Percentiles rank a stretch among this genome's conserved stretches.
Evolutionary conservation across 2,329 filamentous ascomycete species (phyloP).

Genomic region (Nannizziopsis barbatae): DNA sequence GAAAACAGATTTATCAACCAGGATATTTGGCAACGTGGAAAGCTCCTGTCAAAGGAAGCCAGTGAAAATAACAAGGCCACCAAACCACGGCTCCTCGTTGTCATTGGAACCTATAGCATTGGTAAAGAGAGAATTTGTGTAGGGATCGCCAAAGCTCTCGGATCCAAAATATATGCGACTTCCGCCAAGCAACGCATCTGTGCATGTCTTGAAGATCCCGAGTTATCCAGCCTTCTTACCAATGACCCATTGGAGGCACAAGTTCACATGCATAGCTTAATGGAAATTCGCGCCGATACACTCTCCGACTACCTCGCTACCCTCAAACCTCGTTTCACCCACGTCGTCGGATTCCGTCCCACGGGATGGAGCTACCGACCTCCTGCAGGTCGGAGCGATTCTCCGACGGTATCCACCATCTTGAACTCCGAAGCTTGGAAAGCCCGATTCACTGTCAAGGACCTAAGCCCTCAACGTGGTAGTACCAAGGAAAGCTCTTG

Average conservation of each 20-base stretch:
- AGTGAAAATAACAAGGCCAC: background rate
- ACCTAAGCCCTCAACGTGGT: constrained; percentile 71
- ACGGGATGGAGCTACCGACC: constrained; percentile 91
- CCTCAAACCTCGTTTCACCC: constrained; percentile 70
- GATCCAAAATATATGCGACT: constrained; percentile 80
- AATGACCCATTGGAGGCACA: constrained; percentile 71
- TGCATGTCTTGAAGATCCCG: constrained; percentile 71
- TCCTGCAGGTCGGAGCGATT: constrained; percentile 50
- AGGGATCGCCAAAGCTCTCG: constrained; percentile 75
- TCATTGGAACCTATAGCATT: constrained; percentile 95
- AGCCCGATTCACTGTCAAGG: constrained; percentile 56
- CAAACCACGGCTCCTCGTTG: constrained; percentile 59
- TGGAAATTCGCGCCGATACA: constrained; percentile 86
- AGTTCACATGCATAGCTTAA: constrained; percentile 94
- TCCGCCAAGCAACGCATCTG: constrained; percentile 75
- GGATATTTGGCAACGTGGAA: constrained; percentile 42
- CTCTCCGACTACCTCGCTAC: constrained; percentile 74
- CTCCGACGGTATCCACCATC: constrained; percentile 53
- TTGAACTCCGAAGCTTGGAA: constrained; percentile 63
- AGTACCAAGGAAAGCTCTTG: constrained; percentile 73
- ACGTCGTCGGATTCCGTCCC: constrained; percentile 81
- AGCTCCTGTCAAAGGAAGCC: background rate
- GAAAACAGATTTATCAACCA: constrained; percentile 50
- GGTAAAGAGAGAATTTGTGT: constrained; percentile 94
- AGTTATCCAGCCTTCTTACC: constrained; percentile 67